Percentiles rank a stretch among this genome's conserved stretches.
These are phyloP conservation scores for Diaporthe sp. DNA, from an alignment of 2,329 filamentous ascomycete species.

Conservation along the genomic window DNA sequence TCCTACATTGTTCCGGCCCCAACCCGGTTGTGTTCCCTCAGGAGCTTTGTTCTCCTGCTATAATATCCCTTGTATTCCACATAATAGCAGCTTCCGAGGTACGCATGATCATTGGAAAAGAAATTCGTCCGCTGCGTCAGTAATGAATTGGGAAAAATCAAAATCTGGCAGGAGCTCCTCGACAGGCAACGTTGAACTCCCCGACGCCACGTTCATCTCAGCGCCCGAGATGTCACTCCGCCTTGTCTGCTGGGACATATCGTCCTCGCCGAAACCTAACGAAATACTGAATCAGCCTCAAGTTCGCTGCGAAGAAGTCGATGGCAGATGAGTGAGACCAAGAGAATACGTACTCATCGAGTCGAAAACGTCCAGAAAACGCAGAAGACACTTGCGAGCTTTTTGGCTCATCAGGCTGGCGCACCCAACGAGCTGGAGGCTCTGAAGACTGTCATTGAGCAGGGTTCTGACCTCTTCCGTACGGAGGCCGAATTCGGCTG, in stretches of 20 bases:
- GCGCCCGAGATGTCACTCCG: background rate
- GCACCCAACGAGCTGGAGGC: background rate
- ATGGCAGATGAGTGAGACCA: too few relatives aligned
- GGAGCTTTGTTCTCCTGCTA: background rate
- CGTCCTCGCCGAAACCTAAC: background rate
- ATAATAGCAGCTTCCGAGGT: background rate
- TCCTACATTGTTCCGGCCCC: background rate
- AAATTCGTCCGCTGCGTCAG: background rate
- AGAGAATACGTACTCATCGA: background rate
- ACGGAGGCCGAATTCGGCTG: background rate
- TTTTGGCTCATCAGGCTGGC: conserved; percentile 4
- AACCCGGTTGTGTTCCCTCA: background rate
- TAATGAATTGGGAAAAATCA: conserved; percentile 19
- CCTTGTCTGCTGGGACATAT: background rate
- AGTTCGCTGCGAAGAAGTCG: too few relatives aligned
- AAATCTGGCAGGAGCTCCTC: background rate
- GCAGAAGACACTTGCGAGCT: conserved; percentile 15
- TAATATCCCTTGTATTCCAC: background rate
- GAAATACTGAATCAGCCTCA: background rate
- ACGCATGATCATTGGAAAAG: background rate
- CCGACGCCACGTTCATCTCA: background rate
- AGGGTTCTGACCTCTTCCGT: background rate
- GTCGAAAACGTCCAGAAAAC: conserved; percentile 6
- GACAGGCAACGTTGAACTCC: background rate
- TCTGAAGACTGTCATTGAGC: background rate